phyloP scores from a whole-genome alignment of 2,329 filamentous ascomycete species.

The Scedosporium dehoogii region DNA sequence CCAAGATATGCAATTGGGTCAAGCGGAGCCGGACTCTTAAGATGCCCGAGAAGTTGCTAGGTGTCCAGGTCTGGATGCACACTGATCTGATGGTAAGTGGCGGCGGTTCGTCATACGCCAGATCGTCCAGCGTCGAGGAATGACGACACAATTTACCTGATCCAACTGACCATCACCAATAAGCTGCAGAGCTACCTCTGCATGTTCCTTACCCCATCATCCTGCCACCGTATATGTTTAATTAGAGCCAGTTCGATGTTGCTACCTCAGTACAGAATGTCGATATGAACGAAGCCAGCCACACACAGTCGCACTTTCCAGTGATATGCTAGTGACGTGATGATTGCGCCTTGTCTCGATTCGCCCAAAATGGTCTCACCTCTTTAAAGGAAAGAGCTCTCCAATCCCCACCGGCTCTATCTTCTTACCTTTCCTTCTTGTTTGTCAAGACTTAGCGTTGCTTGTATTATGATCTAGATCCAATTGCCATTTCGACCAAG shows the following conservation, averaged over 20 bases:
- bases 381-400: neutral
- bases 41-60: no score
- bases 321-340: conserved; percentile 5
- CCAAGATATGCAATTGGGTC: no score
- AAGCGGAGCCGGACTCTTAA: no score
- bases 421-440: neutral
- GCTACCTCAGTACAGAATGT: neutral
- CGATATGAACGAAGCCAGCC: neutral
- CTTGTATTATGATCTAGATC: neutral
- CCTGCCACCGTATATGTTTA: neutral
- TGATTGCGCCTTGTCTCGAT: conserved; percentile 3
- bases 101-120: neutral
- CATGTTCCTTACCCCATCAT: neutral
- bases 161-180: neutral
- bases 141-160: neutral
- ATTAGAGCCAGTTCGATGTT: no score
- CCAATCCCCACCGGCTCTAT: neutral
- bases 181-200: neutral
- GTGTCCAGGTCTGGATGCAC: neutral
- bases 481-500: neutral
- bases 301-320: neutral
- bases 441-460: neutral
- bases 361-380: neutral
- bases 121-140: neutral
- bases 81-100: neutral